phyloP scores from a whole-genome alignment of 257 asterid genomes.

The Scutellaria minor region DNA sequence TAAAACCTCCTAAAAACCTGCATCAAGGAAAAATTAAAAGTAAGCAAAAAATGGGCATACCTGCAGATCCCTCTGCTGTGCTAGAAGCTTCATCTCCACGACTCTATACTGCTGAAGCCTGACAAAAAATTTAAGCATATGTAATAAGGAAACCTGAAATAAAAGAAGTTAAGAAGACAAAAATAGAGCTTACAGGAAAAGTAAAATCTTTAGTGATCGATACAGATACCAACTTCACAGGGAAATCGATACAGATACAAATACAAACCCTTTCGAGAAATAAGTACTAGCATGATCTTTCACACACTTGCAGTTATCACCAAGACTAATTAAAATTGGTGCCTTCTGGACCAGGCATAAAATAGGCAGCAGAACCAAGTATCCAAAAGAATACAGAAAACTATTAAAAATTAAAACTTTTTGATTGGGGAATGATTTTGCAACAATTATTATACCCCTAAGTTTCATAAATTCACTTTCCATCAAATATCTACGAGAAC shows the following conservation, averaged over 20 bases:
- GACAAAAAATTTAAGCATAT: constrained; percentile 40
- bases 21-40: not conserved
- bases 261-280: constrained; percentile 5
- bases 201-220: constrained; percentile 1
- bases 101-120: constrained; percentile 71
- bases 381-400: not conserved
- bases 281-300: constrained; percentile 2
- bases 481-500: not conserved
- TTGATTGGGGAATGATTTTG: not conserved
- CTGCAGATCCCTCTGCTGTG: constrained; percentile 76
- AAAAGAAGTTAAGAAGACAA: not conserved
- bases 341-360: not conserved
- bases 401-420: not conserved
- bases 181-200: constrained; percentile 8
- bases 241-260: not conserved
- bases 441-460: constrained; percentile 13
- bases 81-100: constrained; percentile 70
- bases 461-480: not conserved
- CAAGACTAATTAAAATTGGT: not conserved
- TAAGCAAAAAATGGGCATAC: constrained; percentile 40
- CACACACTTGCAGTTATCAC: not conserved
- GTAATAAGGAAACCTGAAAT: not conserved
- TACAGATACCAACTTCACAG: constrained; percentile 12
- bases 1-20: not conserved
- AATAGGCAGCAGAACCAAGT: constrained; percentile 16